Evolutionary conservation across 257 asterid genomes (phyloP).

Genomic region (Prunella vulgaris): DNA sequence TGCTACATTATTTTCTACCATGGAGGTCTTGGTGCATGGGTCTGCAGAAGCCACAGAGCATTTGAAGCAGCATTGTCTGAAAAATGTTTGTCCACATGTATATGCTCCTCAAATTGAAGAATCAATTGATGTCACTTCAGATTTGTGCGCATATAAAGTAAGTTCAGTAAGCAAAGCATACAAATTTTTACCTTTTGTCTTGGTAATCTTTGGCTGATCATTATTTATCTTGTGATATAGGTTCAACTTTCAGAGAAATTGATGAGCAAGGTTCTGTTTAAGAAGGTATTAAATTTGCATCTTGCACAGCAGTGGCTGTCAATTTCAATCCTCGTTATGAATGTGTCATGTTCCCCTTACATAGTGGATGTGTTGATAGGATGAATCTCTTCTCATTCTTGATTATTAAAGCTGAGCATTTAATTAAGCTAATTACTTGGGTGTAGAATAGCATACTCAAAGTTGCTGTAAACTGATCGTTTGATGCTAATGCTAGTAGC

Average conservation of each 20-base stretch:
- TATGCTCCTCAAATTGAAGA: conserved; percentile 96
- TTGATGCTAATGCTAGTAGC: not conserved
- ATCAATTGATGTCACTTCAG: conserved; percentile 95
- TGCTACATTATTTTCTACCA: conserved; percentile 24
- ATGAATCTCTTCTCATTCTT: not conserved
- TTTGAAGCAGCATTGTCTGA: conserved; percentile 84
- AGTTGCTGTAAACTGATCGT: not conserved
- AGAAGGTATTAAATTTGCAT: conserved; percentile 53
- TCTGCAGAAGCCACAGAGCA: conserved; percentile 99
- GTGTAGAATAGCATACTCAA: not conserved
- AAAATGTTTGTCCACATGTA: conserved; percentile 80
- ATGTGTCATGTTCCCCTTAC: not conserved
- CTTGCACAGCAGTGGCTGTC: not conserved
- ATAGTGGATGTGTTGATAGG: conserved; percentile 1
- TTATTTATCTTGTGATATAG: conserved; percentile 38
- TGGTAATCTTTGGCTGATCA: conserved; percentile 24
- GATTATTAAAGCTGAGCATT: not conserved
- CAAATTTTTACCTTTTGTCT: conserved; percentile 7
- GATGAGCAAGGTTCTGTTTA: conserved; percentile 85
- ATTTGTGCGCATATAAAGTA: conserved; percentile 95
- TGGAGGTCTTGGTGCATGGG: conserved; percentile 95
- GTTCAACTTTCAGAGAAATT: conserved; percentile 91
- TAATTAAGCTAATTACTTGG: not conserved
- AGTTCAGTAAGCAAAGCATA: conserved; percentile 10
- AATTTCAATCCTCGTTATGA: not conserved